A percentile compares a stretch with the other conserved stretches of the same genome.
Conservation (phyloP, 1,284 basidiomycete species). For the Cryptococcus neoformans region DNA sequence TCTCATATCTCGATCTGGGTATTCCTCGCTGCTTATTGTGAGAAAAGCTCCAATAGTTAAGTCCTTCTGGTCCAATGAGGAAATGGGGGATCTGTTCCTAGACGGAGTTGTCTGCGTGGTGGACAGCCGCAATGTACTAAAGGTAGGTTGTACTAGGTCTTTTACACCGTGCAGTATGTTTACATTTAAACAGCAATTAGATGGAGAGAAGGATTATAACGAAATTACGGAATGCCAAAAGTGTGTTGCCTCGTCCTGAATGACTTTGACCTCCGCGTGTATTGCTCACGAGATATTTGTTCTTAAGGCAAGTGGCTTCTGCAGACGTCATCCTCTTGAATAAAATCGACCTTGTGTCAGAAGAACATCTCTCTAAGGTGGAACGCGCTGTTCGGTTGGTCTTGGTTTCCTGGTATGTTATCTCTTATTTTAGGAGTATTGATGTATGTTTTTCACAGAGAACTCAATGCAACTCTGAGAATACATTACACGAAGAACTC, state of each 20-base stretch:
- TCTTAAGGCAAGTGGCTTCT: constrained; percentile 74
- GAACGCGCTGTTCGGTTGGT: constrained; percentile 57
- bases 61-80: constrained; percentile 91
- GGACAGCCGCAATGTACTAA: constrained; percentile 76
- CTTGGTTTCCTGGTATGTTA: neutral
- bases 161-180: no score
- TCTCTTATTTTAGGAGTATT: neutral
- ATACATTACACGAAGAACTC: constrained; percentile 67
- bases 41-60: constrained; percentile 64
- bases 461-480: constrained; percentile 71
- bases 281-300: no score
- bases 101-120: constrained; percentile 91
- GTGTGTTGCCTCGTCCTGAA: constrained; percentile 49
- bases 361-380: constrained; percentile 48
- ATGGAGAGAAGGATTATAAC: constrained; percentile 65
- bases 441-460: constrained; percentile 31
- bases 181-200: constrained; percentile 64
- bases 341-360: constrained; percentile 70
- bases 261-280: no score
- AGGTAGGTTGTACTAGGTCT: constrained; percentile 53
- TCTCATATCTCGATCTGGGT: neutral
- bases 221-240: constrained; percentile 71
- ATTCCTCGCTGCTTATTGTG: neutral
- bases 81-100: constrained; percentile 70
- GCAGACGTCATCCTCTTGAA: constrained; percentile 87